Conservation (phyloP, 1,139 yeast species). For the Insectozyma bohioensis region DNA sequence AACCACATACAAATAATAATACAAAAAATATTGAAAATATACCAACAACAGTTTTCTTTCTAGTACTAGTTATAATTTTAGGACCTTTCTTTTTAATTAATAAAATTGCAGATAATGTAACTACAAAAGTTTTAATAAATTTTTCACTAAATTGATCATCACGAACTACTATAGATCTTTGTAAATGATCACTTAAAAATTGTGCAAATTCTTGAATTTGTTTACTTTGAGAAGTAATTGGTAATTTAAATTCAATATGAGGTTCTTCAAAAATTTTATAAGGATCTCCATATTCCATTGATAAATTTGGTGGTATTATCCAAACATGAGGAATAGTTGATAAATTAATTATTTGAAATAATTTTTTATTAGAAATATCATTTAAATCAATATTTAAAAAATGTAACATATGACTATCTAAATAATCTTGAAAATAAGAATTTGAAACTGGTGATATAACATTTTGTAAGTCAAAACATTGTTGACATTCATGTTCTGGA, state of each 20-base stretch:
- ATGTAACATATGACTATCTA: constrained; percentile 35
- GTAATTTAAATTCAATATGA: constrained; percentile 33
- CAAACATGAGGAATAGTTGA: constrained; percentile 62
- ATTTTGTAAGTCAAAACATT: constrained; percentile 22
- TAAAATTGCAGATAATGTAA: constrained; percentile 46
- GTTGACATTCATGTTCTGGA: constrained; percentile 32
- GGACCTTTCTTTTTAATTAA: constrained; percentile 52
- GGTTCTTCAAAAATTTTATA: constrained; percentile 28
- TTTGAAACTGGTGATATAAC: constrained; percentile 39
- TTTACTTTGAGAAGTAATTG: constrained; percentile 23
- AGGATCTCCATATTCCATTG: constrained; percentile 18
- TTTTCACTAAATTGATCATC: constrained; percentile 40
- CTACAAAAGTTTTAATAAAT: constrained; percentile 46
- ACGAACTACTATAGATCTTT: constrained; percentile 40
- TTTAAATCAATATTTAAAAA: constrained; percentile 54
- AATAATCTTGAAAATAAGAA: constrained; percentile 45
- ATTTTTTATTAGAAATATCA: constrained; percentile 31
- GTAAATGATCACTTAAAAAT: constrained; percentile 47
- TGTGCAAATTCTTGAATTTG: constrained; percentile 51
- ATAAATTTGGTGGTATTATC: constrained; percentile 55
- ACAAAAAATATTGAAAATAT: constrained; percentile 40
- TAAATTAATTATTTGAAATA: constrained; percentile 42
- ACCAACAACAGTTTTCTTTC: constrained; percentile 34
- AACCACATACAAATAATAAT: constrained; percentile 55
- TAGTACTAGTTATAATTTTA: constrained; percentile 28